These are phyloP conservation scores for Allodekkera sacchari DNA, from an alignment of 805 yeast genomes.

Conservation along the genomic window DNA sequence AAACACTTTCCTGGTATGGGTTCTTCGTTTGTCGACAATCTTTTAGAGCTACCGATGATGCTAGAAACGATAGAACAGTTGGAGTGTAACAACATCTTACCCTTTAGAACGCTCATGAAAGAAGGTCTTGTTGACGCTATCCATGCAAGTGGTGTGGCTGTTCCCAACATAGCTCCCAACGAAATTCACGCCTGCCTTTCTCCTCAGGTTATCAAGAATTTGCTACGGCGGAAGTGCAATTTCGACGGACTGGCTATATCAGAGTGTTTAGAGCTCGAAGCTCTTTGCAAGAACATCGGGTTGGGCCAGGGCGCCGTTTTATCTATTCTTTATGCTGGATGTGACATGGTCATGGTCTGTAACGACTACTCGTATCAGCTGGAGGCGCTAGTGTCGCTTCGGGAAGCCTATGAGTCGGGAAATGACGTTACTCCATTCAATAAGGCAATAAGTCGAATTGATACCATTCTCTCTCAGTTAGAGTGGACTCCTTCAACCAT, in stretches of 20 bases:
- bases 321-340: conserved; percentile 50
- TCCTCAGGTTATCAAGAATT: conserved; percentile 41
- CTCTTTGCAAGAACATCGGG: conserved; percentile 54
- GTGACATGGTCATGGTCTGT: conserved; percentile 57
- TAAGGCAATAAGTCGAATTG: conserved; percentile 35
- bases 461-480: conserved; percentile 33
- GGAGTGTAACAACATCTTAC: conserved; percentile 39
- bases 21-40: conserved; percentile 48
- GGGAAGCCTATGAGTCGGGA: conserved; percentile 25
- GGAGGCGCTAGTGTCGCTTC: conserved; percentile 41
- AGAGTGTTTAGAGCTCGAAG: conserved; percentile 58
- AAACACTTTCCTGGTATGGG: conserved; percentile 66
- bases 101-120: conserved; percentile 40
- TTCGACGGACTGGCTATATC: conserved; percentile 51
- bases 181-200: conserved; percentile 58
- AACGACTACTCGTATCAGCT: conserved; percentile 45
- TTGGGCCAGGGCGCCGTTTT: conserved; percentile 58
- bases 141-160: conserved; percentile 57
- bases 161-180: conserved; percentile 50
- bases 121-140: conserved; percentile 43
- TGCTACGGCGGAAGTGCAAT: conserved; percentile 41
- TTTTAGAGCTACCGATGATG: conserved; percentile 51
- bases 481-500: conserved; percentile 32
- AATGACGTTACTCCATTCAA: conserved; percentile 32
- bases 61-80: conserved; percentile 47